Conservation (phyloP, 1,139 yeast genomes). For the Suhomyces taliae region DNA sequence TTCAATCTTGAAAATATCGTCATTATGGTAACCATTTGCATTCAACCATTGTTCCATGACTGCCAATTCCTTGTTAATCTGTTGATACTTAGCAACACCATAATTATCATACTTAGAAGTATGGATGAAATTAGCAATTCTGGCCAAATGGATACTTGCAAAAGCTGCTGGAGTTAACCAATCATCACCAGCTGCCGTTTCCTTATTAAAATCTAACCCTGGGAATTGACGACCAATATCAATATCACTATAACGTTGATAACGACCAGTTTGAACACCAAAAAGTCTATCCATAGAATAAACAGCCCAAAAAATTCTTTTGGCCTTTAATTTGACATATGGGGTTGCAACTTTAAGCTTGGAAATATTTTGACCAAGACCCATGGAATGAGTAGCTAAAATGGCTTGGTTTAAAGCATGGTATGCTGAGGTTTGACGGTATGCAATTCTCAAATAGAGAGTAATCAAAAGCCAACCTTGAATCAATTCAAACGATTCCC, state of each 20-base stretch:
- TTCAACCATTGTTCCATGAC: constrained; percentile 36
- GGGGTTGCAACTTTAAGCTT: constrained; percentile 25
- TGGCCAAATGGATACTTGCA: constrained; percentile 46
- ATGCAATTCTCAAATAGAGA: constrained; percentile 53
- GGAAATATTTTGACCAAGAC: constrained; percentile 38
- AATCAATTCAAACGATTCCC: constrained; percentile 66
- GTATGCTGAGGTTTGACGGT: constrained; percentile 58
- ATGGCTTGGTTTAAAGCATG: constrained; percentile 56
- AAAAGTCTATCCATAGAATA: constrained; percentile 56
- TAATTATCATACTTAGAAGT: constrained; percentile 28
- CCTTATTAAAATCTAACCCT: constrained; percentile 26
- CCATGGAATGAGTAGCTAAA: constrained; percentile 58
- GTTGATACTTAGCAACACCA: constrained; percentile 32
- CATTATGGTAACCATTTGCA: constrained; percentile 36
- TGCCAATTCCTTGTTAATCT: constrained; percentile 35
- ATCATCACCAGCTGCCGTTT: constrained; percentile 38
- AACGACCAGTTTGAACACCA: constrained; percentile 57
- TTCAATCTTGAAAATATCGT: constrained; percentile 22
- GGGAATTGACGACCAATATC: constrained; percentile 41
- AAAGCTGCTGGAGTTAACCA: constrained; percentile 57
- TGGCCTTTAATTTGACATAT: constrained; percentile 52
- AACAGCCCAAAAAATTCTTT: constrained; percentile 58
- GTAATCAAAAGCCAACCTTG: constrained; percentile 62
- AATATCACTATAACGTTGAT: constrained; percentile 39
- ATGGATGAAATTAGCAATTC: constrained; percentile 38